Base-by-base conservation (phyloP, 306 rosid species). In the Quercus bicolor region DNA sequence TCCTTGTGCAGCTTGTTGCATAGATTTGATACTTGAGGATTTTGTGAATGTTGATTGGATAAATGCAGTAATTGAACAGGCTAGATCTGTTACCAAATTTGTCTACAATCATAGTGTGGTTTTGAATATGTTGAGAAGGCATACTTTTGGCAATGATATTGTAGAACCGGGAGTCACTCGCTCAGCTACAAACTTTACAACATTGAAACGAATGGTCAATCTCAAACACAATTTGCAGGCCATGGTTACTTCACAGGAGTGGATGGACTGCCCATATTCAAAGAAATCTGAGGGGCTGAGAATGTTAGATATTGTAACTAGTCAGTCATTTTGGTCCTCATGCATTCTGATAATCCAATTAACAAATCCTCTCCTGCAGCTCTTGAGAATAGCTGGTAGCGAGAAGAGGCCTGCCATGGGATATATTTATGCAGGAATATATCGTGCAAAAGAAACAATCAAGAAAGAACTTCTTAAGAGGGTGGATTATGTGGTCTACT, bases 321-420 rank as follows among this genome's bases (percentile, higher is more conserved):
- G 64, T 87, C 91, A 88, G 83, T 79, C 93, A 56, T 94, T 94
- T 91, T 94, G 98, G 98, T 91, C 98, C 51, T 89, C 97, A 0
- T 94, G 97, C 76, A 81, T 62, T 24, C 80, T 91, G 82, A 84
- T 94, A 73, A 86, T 81, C 71, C 84, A 84, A 77, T 85, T 94
- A 80, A 90, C 97, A 75, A 71, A 62, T 83, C 94, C 97, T 80
- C 92, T 94, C 55, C 85, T 94, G 85, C 89, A 86, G 55, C 81
- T 88, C 86, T 77, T 89, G 86, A 86, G 91, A 81, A 89, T 88
- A 81, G 85, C 80, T 75, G 68, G 85, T 62, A 89, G 87, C 78
- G 92, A 89, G 88, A 92, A 83, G 90, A 87, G 89, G 82, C 97
- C 98, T 70, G 97, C 91, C 56, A 88, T 94, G 92, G 97, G 97